Conservation (phyloP, 78 protist genomes). For the Speleostelium caveatum region DNA sequence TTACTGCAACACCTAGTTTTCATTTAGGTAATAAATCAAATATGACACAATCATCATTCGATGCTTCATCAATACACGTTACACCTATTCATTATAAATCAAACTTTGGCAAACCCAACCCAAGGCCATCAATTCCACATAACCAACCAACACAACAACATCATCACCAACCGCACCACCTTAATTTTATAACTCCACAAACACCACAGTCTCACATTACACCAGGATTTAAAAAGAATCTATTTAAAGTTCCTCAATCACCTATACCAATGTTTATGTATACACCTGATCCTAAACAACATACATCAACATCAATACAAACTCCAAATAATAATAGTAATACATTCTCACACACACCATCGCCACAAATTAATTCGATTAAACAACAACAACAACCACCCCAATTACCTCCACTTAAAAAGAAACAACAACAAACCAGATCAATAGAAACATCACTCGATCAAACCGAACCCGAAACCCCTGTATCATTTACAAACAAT, state of each 20-base stretch:
- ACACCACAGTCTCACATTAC: slow-evolving; percentile 40
- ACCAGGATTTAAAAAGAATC: slow-evolving; percentile 13
- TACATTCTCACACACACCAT: not conserved
- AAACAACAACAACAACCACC: slow-evolving; percentile 5
- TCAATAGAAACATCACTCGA: not conserved
- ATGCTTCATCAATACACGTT: not conserved
- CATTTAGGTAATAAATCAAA: not conserved
- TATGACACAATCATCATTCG: not conserved
- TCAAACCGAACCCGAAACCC: not conserved
- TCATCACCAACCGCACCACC: not conserved
- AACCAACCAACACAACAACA: not conserved
- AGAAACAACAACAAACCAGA: not conserved
- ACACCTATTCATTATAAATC: not conserved
- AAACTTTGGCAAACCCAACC: no score
- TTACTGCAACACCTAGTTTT: slow-evolving; percentile 1
- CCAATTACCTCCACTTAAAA: not conserved
- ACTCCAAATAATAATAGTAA: not conserved
- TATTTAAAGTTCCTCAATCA: not conserved
- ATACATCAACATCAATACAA: not conserved
- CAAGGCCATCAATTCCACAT: not conserved
- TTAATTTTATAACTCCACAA: slow-evolving; percentile 27
- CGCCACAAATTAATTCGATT: not conserved
- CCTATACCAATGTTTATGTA: slow-evolving; percentile 54
- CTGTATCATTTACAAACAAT: not conserved
- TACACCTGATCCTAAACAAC: slow-evolving; percentile 12